Evolutionary conservation across 2,329 filamentous ascomycete genomes (phyloP).

Genomic region (Aureobasidium zeae): DNA sequence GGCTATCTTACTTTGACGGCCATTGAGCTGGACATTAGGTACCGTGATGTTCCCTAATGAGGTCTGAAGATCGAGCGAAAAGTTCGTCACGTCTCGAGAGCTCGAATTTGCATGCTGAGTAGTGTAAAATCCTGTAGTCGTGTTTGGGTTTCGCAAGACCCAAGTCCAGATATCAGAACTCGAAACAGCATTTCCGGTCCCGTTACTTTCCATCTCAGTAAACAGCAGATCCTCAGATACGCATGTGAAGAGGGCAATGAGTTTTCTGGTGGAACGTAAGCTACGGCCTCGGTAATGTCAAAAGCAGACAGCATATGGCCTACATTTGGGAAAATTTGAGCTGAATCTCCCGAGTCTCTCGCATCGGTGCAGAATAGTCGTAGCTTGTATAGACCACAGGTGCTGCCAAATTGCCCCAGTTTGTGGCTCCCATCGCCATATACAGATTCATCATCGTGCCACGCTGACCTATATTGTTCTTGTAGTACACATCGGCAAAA

Average conservation of each 20-base stretch:
- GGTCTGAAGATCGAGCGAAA: constrained; percentile 48
- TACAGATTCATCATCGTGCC: constrained; percentile 53
- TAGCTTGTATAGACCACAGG: constrained; percentile 52
- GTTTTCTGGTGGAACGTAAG: constrained; percentile 32
- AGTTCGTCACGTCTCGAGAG: constrained; percentile 43
- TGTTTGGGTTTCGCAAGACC: constrained; percentile 51
- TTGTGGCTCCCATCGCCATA: constrained; percentile 52
- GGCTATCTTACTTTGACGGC: constrained; percentile 54
- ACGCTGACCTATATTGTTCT: constrained; percentile 51
- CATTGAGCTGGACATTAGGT: constrained; percentile 49
- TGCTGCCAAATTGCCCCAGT: constrained; percentile 51
- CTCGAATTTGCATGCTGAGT: constrained; percentile 47
- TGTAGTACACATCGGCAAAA: constrained; percentile 56
- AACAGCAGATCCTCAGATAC: constrained; percentile 48
- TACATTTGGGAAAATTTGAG: constrained; percentile 53
- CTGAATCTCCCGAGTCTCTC: constrained; percentile 49
- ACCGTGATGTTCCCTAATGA: constrained; percentile 47
- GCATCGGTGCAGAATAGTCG: constrained; percentile 55
- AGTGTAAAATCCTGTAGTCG: constrained; percentile 51
- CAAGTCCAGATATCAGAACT: constrained; percentile 43
- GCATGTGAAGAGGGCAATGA: constrained; percentile 51
- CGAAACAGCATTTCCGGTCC: constrained; percentile 39
- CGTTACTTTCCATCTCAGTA: constrained; percentile 43
- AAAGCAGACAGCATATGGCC: background rate
- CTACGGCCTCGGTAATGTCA: background rate